These are phyloP conservation scores for Cryptococcus wingfieldii DNA, from an alignment of 1,284 basidiomycete genomes.

Conservation along the genomic window DNA sequence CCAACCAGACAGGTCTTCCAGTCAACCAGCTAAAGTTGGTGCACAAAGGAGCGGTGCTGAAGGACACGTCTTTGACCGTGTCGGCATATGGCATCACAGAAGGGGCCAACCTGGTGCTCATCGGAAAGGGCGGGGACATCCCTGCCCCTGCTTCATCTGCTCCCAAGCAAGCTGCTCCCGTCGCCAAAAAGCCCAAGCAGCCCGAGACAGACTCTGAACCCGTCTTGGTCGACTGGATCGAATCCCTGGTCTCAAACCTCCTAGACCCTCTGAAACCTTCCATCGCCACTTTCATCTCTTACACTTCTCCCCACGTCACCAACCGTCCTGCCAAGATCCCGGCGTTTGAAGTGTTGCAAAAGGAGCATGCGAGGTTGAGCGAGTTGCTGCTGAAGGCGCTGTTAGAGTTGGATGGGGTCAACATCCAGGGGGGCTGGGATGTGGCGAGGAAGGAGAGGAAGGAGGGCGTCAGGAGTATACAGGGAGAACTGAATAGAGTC, in stretches of 20 bases:
- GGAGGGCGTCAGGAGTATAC: constrained; percentile 49
- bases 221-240: constrained; percentile 44
- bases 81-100: constrained; percentile 46
- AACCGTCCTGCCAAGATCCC: constrained; percentile 38
- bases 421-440: constrained; percentile 47
- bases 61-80: constrained; percentile 46
- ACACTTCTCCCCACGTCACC: constrained; percentile 29
- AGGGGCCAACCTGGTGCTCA: constrained; percentile 40
- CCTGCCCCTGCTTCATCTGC: constrained; percentile 21
- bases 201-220: constrained; percentile 42
- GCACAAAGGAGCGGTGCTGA: constrained; percentile 48
- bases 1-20: constrained; percentile 41
- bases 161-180: neutral
- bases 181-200: constrained; percentile 45
- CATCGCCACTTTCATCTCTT: constrained; percentile 36
- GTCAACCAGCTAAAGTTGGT: constrained; percentile 44
- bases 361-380: constrained; percentile 46
- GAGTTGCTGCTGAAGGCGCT: constrained; percentile 51
- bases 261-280: constrained; percentile 32
- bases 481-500: constrained; percentile 48
- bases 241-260: constrained; percentile 24
- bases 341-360: constrained; percentile 39
- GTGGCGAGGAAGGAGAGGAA: constrained; percentile 51
- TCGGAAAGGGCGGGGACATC: constrained; percentile 39
- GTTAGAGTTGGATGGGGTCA: constrained; percentile 51